Evolutionary conservation across 2,329 filamentous ascomycete genomes (phyloP).

Genomic region (Coniella lustricola): DNA sequence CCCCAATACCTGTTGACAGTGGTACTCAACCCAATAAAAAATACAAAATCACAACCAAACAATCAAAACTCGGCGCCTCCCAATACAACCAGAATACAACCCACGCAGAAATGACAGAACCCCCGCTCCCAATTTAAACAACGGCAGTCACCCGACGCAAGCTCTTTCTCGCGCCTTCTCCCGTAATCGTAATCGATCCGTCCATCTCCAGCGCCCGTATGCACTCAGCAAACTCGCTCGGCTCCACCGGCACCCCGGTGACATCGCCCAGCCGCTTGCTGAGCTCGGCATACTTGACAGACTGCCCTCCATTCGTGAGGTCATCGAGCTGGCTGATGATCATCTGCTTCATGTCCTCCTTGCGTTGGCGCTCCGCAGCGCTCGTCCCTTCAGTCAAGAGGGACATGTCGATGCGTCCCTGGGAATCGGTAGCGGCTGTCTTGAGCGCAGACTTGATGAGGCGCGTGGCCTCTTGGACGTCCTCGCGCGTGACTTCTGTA

Average conservation of each 20-base stretch:
- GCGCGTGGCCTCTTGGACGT: slow-evolving; percentile 85
- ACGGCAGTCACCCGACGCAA: slow-evolving; percentile 66
- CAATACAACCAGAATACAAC: neutral
- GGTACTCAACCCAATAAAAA: neutral
- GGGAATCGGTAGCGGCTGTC: slow-evolving; percentile 88
- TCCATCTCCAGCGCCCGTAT: slow-evolving; percentile 77
- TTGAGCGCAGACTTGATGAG: slow-evolving; percentile 92
- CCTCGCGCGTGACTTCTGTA: slow-evolving; percentile 64
- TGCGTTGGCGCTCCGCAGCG: slow-evolving; percentile 74
- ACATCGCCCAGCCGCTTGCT: slow-evolving; percentile 65
- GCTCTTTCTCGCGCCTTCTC: slow-evolving; percentile 76
- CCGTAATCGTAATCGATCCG: slow-evolving; percentile 70
- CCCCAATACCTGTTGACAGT: neutral
- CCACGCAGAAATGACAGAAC: neutral
- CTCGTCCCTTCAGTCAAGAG: slow-evolving; percentile 91
- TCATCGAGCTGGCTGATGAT: slow-evolving; percentile 73
- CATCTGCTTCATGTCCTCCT: slow-evolving; percentile 76
- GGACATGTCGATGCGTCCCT: slow-evolving; percentile 95
- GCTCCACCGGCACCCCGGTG: slow-evolving; percentile 64
- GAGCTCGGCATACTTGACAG: slow-evolving; percentile 73
- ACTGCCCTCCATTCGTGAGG: slow-evolving; percentile 59
- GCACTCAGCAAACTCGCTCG: slow-evolving; percentile 74
- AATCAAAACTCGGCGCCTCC: neutral
- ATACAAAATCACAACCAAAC: neutral
- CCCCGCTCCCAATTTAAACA: slow-evolving; percentile 22